phyloP scores from a whole-genome alignment of 2,329 filamentous ascomycete species.

The Alternaria metachromatica region DNA sequence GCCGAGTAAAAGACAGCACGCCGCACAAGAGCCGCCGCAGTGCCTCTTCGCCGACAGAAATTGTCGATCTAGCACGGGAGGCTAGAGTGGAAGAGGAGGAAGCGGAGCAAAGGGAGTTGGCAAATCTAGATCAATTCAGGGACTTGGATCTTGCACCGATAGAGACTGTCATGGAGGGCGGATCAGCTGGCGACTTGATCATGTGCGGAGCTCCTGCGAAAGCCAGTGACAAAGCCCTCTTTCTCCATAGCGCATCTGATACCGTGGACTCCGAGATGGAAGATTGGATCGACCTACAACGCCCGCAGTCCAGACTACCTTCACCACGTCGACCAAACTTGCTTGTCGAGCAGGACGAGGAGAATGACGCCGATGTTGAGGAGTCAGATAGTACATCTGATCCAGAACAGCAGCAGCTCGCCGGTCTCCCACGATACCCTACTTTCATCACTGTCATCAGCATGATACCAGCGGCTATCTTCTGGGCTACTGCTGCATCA shows the following conservation, averaged over 20 bases:
- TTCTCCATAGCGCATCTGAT: neutral
- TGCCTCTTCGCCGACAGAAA: slow-evolving; percentile 27
- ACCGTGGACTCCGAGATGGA: neutral
- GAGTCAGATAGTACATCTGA: neutral
- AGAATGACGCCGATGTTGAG: slow-evolving; percentile 1
- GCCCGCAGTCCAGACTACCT: neutral
- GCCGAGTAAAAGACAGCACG: slow-evolving; percentile 18
- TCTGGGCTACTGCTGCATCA: slow-evolving; percentile 25
- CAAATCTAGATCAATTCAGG: slow-evolving; percentile 19
- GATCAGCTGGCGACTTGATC: slow-evolving; percentile 23
- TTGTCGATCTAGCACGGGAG: slow-evolving; percentile 22
- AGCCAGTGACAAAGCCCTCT: neutral
- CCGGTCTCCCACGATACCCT: slow-evolving; percentile 18
- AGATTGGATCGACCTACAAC: neutral
- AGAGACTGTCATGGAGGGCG: slow-evolving; percentile 23
- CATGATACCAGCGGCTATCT: slow-evolving; percentile 35
- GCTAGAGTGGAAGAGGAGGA: slow-evolving; percentile 15
- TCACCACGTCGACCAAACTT: neutral
- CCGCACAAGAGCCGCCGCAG: slow-evolving; percentile 25
- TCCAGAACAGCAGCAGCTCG: slow-evolving; percentile 7
- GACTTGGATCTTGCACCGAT: slow-evolving; percentile 31
- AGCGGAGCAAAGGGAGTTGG: neutral
- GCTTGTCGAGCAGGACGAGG: neutral
- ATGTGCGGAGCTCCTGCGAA: slow-evolving; percentile 11
- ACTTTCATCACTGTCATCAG: slow-evolving; percentile 33